These are phyloP conservation scores for Neurospora sp. DNA, from an alignment of 495 filamentous ascomycete genomes.

Conservation along the genomic window DNA sequence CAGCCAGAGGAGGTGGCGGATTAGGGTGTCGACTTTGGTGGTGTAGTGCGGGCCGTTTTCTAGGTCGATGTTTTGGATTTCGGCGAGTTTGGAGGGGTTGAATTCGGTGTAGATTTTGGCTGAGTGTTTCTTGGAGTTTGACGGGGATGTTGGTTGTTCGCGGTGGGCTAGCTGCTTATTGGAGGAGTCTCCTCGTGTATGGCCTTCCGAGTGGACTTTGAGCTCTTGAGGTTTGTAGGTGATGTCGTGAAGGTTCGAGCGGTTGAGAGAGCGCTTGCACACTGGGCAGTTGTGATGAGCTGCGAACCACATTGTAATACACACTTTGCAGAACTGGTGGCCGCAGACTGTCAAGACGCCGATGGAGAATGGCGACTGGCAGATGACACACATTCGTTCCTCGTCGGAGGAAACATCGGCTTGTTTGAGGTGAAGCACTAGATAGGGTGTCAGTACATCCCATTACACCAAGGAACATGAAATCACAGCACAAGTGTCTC, in stretches of 20 bases:
- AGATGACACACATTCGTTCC: conserved; percentile 68
- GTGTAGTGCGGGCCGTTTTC: conserved; percentile 55
- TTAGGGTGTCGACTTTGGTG: conserved; percentile 78
- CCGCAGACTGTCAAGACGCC: conserved; percentile 86
- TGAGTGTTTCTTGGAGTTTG: conserved; percentile 7
- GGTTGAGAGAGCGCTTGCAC: conserved; percentile 58
- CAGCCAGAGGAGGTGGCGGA: conserved; percentile 76
- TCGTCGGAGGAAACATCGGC: conserved; percentile 46
- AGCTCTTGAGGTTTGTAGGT: conserved; percentile 68
- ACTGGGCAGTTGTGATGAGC: conserved; percentile 56
- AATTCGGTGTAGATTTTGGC: conserved; percentile 67
- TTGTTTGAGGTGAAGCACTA: conserved; percentile 38
- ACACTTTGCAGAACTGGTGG: conserved; percentile 82
- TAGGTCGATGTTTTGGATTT: conserved; percentile 78
- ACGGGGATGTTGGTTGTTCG: neutral
- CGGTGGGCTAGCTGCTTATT: neutral
- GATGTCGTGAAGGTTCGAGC: conserved; percentile 66
- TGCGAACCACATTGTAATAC: conserved; percentile 65
- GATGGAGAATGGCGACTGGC: conserved; percentile 56
- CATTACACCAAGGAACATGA: neutral
- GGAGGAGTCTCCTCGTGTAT: neutral
- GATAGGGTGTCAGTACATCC: conserved; percentile 7
- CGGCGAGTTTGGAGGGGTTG: conserved; percentile 52
- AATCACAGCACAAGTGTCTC: neutral
- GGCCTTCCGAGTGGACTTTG: conserved; percentile 54